Evolutionary conservation across 1,139 yeast species (phyloP).

Genomic region (Pichia inconspicua): DNA sequence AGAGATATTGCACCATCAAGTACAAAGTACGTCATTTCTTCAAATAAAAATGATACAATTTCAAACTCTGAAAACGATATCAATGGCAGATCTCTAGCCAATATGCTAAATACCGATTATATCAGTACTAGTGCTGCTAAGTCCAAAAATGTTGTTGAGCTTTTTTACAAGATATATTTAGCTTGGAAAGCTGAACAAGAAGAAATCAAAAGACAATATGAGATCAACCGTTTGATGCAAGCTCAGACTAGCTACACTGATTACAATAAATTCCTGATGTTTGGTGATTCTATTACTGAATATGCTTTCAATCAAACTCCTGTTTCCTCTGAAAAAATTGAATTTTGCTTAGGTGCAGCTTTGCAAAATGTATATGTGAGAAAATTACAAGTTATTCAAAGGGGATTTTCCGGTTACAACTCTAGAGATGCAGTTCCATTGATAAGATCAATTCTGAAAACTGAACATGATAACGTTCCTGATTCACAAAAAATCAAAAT

Average conservation of each 20-base stretch:
- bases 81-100: background rate
- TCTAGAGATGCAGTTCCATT: slow-evolving; percentile 43
- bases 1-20: background rate
- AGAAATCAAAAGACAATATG: background rate
- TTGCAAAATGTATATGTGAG: slow-evolving; percentile 42
- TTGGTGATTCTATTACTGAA: slow-evolving; percentile 69
- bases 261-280: slow-evolving; percentile 41
- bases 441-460: slow-evolving; percentile 40
- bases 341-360: slow-evolving; percentile 47
- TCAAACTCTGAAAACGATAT: too few species aligned
- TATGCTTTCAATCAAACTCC: slow-evolving; percentile 33
- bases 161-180: background rate
- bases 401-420: slow-evolving; percentile 61
- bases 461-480: slow-evolving; percentile 33
- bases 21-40: background rate
- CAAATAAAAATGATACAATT: background rate
- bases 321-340: slow-evolving; percentile 12
- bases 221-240: background rate
- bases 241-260: slow-evolving; percentile 9
- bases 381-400: slow-evolving; percentile 46
- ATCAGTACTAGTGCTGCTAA: background rate
- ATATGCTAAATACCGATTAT: background rate
- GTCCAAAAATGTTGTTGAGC: background rate
- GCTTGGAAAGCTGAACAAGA: background rate
- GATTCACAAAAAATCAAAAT: slow-evolving; percentile 28